Base-by-base conservation (phyloP, 2,329 filamentous ascomycete species). In the Xylariomycetidae sp. region DNA sequence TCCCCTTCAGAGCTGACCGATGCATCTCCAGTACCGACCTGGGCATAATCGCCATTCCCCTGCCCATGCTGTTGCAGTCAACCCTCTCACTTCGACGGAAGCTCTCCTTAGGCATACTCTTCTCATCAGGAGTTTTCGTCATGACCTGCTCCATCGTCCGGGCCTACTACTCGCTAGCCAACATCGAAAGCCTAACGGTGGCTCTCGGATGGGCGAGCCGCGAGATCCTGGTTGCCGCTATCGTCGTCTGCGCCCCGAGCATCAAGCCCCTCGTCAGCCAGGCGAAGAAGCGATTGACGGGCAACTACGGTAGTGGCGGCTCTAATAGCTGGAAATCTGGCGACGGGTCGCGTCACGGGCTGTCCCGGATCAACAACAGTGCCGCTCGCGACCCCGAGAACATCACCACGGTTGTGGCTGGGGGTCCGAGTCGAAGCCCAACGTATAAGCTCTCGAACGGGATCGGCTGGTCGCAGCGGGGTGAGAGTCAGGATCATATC, bases 251-350 rank as follows among this genome's bases (percentile, higher is more conserved):
- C 6, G 31, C 49, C 4, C 50, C 50, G 3, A 46, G 44, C 3
- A 50, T 53, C 37, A 53, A 51, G 28, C 49, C 50, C 2, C 41
- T 52, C 6, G 45, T 50, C 40, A n/a, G n/a, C n/a, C n/a, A n/a
- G n/a, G n/a, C n/a, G n/a, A n/a, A n/a, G n/a, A n/a, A n/a, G n/a
- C n/a, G n/a, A n/a, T n/a, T n/a, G n/a, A n/a, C n/a, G n/a, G n/a
- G n/a, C n/a, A n/a, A n/a, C n/a, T n/a, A n/a, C n/a, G n/a, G n/a
- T n/a, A n/a, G n/a, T n/a, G n/a, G n/a, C n/a, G n/a, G n/a, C n/a
- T n/a, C n/a, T n/a, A n/a, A n/a, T n/a, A n/a, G n/a, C n/a, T n/a
- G n/a, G n/a, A n/a, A n/a, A n/a, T n/a, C n/a, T n/a, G n/a, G n/a
- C n/a, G n/a, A n/a, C n/a, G n/a, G n/a, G n/a, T n/a, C n/a, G n/a